These are phyloP conservation scores for Chrysochromulina parva DNA, from an alignment of 78 protist genomes.

Conservation along the genomic window DNA sequence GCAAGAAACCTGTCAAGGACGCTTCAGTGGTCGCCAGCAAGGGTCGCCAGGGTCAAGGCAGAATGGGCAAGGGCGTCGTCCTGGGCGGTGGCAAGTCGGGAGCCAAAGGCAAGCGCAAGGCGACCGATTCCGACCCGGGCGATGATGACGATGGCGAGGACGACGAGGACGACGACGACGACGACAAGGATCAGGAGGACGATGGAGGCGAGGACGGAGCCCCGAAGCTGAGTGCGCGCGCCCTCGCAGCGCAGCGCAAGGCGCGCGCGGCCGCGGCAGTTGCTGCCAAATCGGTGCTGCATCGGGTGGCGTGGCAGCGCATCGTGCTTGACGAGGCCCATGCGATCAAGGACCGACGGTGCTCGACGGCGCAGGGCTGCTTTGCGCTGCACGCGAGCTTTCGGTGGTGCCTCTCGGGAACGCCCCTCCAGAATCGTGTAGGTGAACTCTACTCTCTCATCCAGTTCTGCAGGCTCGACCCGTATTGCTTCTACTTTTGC, in stretches of 20 bases:
- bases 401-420: conserved; percentile 68
- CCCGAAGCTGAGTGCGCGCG: not conserved
- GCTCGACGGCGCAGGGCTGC: conserved; percentile 42
- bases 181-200: not conserved
- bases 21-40: too few relatives aligned
- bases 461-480: conserved; percentile 43
- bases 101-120: not conserved
- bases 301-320: conserved; percentile 41
- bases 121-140: not conserved
- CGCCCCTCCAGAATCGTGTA: conserved; percentile 63
- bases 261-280: not conserved
- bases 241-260: not conserved
- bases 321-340: conserved; percentile 66
- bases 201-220: not conserved
- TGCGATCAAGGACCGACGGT: conserved; percentile 45
- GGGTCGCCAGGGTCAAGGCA: not conserved
- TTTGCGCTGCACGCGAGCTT: not conserved
- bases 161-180: not conserved
- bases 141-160: not conserved
- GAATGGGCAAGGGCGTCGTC: not conserved
- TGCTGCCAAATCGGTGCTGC: not conserved
- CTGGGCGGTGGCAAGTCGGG: not conserved
- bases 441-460: conserved; percentile 46
- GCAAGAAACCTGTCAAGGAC: not conserved
- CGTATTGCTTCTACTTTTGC: conserved; percentile 46